These are phyloP conservation scores for Gynostemma pentaphyllum DNA, from an alignment of 306 rosid species.

Conservation along the genomic window DNA sequence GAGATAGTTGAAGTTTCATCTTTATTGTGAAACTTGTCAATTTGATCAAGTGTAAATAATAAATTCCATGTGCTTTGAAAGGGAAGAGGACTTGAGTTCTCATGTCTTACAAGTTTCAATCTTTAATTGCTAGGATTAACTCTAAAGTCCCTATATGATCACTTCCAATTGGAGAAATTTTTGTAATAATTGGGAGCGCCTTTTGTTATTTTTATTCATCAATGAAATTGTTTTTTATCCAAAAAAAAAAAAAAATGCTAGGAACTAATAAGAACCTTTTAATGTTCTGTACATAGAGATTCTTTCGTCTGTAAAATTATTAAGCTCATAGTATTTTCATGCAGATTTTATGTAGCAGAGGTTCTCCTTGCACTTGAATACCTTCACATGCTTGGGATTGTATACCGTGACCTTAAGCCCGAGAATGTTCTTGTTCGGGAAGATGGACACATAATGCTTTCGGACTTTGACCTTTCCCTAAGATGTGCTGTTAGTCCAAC, in stretches of 20 bases:
- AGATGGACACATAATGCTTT: conserved; percentile 97
- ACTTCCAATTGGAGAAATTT: no score
- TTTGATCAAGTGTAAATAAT: not conserved
- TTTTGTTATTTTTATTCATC: no score
- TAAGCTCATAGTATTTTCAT: conserved; percentile 10
- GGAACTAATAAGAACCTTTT: no score
- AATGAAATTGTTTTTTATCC: no score
- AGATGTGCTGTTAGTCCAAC: conserved; percentile 91
- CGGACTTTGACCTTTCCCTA: conserved; percentile 92
- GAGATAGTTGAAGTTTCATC: no score
- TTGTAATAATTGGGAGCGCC: no score
- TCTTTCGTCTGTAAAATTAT: not conserved
- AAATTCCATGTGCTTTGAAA: not conserved
- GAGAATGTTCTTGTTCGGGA: conserved; percentile 94
- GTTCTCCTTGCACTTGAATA: conserved; percentile 78
- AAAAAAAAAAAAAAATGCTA: no score
- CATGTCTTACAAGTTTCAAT: not conserved
- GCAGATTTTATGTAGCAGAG: conserved; percentile 97
- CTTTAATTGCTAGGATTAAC: not conserved
- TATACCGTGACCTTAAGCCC: conserved; percentile 97
- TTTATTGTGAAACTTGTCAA: not conserved
- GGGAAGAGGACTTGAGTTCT: not conserved
- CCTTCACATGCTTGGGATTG: conserved; percentile 98
- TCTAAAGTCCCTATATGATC: no score
- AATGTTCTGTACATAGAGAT: not conserved